Evolutionary conservation across 768 basidiomycete genomes (phyloP).

Genomic region (Mycena pura): DNA sequence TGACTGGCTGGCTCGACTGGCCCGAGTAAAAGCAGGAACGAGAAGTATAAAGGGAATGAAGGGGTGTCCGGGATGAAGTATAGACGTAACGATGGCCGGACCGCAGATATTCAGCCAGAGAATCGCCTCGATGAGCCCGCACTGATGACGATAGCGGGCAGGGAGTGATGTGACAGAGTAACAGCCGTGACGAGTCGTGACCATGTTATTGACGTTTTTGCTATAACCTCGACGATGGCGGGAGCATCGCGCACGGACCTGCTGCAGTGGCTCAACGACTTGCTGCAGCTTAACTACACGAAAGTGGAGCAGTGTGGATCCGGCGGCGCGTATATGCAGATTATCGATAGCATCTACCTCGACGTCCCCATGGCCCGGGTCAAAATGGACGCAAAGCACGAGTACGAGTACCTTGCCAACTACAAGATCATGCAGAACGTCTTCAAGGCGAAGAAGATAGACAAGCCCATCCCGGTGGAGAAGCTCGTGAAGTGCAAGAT

Average conservation of each 20-base stretch:
- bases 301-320: constrained; percentile 61
- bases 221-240: constrained; percentile 55
- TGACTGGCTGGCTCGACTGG: too few species aligned
- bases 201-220: too few species aligned
- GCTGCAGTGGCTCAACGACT: constrained; percentile 91
- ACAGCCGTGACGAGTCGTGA: too few species aligned
- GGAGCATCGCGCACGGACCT: constrained; percentile 84
- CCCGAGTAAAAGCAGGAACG: too few species aligned
- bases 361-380: constrained; percentile 91
- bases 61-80: too few species aligned
- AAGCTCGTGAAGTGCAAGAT: constrained; percentile 97
- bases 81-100: too few species aligned
- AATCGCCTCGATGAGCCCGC: too few species aligned
- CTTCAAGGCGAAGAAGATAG: constrained; percentile 93
- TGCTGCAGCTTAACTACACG: constrained; percentile 88
- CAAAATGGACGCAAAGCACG: constrained; percentile 95
- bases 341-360: constrained; percentile 93
- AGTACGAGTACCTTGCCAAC: constrained; percentile 95
- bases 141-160: too few species aligned
- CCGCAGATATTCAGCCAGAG: too few species aligned
- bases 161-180: too few species aligned
- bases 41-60: too few species aligned
- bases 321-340: constrained; percentile 93
- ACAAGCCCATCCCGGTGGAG: constrained; percentile 98
- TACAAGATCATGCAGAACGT: constrained; percentile 93